Evolutionary conservation across 129 eudicot genomes (phyloP), one percentile per base, ranked within the genome.

Genomic region (Logfia minima): DNA sequence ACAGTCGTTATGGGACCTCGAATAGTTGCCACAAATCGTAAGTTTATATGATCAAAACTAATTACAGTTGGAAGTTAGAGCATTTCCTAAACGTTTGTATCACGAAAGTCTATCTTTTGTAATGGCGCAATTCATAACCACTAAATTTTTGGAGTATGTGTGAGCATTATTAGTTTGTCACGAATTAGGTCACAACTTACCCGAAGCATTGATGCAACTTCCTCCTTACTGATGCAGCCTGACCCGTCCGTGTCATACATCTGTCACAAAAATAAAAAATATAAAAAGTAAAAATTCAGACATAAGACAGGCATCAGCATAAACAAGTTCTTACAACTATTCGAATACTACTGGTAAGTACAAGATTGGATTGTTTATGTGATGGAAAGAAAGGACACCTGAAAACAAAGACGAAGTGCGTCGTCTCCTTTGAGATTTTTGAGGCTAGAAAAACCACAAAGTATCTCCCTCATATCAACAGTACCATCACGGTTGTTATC

Each of bases 221-320:
- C 97, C 72, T 91, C 94, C 78, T 87, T 91, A 61, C 97, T 88
- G 28, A 91, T 91, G 83, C 88, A 91, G n/a, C 97, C 97, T 1
- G 94, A 91, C 23, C 93, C 91, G 74, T 88, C 97, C 19, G 83
- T 79, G 59, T 91, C 97, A 53, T 91, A 91, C 97, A 91, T 91
- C 97, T 91, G 88, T 69, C 35, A 26, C 29, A 26, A 26, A 26
- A 26, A 26, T 26, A 26, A 26, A 26, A 26, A 26, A 26, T 1
- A 26, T 26, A 26, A 26, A 26, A 26, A 26, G 2, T 26, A 26
- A 26, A 26, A 26, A 26, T 26, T 26, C 29, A 26, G 29, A 26
- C 29, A 26, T 26, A 26, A 26, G 29, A 26, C 29, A 26, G 18
- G 18, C 18, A 45, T 13, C 17, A 11, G 5, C 53, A 45, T 45